Evolutionary conservation across 345 rosid genomes (phyloP).

Genomic region (Brassica rapa): DNA sequence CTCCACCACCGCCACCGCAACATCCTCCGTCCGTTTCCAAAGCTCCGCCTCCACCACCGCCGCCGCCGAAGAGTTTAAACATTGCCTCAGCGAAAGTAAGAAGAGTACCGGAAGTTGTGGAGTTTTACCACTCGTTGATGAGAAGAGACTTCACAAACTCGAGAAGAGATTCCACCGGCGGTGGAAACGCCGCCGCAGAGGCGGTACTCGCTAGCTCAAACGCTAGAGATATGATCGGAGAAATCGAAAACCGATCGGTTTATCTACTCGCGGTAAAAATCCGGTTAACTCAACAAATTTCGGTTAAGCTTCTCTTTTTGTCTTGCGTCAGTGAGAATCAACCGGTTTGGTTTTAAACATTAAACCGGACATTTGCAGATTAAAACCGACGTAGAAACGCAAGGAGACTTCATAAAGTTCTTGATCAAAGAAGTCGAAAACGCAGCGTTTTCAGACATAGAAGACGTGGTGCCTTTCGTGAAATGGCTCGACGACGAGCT

Average conservation of each 20-base stretch:
- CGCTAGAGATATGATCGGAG: constrained; percentile 96
- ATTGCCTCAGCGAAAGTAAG: constrained; percentile 65
- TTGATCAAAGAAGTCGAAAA: constrained; percentile 85
- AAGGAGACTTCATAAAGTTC: constrained; percentile 88
- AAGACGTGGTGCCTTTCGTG: constrained; percentile 93
- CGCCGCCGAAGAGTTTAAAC: constrained; percentile 48
- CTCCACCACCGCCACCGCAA: constrained; percentile 11
- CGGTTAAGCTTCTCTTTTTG: constrained; percentile 26
- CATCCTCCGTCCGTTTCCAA: constrained; percentile 30
- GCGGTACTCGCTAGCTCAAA: constrained; percentile 50
- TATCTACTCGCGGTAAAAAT: constrained; percentile 76
- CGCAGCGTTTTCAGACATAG: constrained; percentile 74
- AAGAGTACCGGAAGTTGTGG: constrained; percentile 93
- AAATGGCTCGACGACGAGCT: constrained; percentile 98
- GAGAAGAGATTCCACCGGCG: constrained; percentile 61
- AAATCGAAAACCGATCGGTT: constrained; percentile 95
- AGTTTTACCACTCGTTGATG: constrained; percentile 97
- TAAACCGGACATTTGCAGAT: constrained; percentile 54
- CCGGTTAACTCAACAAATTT: neutral
- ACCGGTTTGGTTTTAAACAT: neutral
- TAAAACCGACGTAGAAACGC: constrained; percentile 92
- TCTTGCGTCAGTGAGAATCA: constrained; percentile 32
- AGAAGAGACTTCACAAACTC: constrained; percentile 78
- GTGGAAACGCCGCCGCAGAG: constrained; percentile 49
- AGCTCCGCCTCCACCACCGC: constrained; percentile 78